Evolutionary conservation across 2,329 filamentous ascomycete species (phyloP), one percentile per base, ranked within the genome.

Genomic region (Metarhizium brunneum): DNA sequence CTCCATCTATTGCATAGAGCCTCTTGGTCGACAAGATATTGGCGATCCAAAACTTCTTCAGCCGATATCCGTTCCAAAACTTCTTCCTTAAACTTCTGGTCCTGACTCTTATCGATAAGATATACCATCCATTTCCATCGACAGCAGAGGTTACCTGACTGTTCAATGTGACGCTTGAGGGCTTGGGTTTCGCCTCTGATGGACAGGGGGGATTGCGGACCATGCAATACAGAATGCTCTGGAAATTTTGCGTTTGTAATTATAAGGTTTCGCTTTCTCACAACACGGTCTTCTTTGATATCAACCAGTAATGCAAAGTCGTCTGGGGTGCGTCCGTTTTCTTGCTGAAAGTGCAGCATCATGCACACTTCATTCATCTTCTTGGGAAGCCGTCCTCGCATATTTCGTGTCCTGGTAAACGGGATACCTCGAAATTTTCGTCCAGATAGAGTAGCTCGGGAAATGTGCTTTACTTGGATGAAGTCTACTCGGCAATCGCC

Each of bases 161-260:
- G 18, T 29, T 30, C 20, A 30, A 48, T 29, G 25, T 30, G 45
- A 11, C 25, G 45, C 20, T 16, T 29, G 6, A 14, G 20, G 4
- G 25, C 45, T 4, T 20, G 10, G 3, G 20, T 13, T 30, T 6
- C 25, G 45, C 25, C 18, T 43, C 3, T 29, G 25, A 25, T 48
- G 13, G 30, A 20, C 42, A 10, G 2, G 20, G 4, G 42, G 42
- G 6, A 20, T 45, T 20, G 42, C 4, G 6, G 11, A 11, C 10
- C 25, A n/a, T 29, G 8, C 30, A 25, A 36, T 6, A 68, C 69
- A 1, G 68, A 64, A 50, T 71, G 69, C 0, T 64, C 55, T 0
- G 78, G 77, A 47, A 75, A 83, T 0, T 66, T 61, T 0, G 73
- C 65, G 56, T 88, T 90, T 0, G 85, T 88, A 2, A 77, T 67